Evolutionary conservation across 768 basidiomycete species (phyloP).

Genomic region (Tylopilus felleus): DNA sequence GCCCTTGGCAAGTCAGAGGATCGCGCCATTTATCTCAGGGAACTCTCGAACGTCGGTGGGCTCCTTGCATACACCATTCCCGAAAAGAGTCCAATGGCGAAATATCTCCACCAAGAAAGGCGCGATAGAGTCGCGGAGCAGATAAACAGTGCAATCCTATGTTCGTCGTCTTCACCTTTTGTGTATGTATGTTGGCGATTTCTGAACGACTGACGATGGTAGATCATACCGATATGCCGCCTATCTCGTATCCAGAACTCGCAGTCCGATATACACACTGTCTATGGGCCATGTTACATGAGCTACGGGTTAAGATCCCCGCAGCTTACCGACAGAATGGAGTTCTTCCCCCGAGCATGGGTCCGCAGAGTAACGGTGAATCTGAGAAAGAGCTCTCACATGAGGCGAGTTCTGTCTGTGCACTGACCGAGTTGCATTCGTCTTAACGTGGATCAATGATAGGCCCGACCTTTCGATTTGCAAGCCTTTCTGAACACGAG

Average conservation of each 20-base stretch:
- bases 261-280: slow-evolving; percentile 62
- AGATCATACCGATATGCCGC: slow-evolving; percentile 52
- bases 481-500: slow-evolving; percentile 49
- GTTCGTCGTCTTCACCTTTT: slow-evolving; percentile 43
- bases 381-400: slow-evolving; percentile 33
- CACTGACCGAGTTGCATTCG: not conserved
- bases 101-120: slow-evolving; percentile 73
- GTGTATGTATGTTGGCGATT: not conserved
- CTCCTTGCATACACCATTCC: slow-evolving; percentile 83
- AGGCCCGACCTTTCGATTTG: slow-evolving; percentile 54
- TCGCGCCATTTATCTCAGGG: slow-evolving; percentile 58
- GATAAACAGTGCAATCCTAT: slow-evolving; percentile 80
- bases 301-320: slow-evolving; percentile 44
- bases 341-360: slow-evolving; percentile 40
- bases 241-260: slow-evolving; percentile 62
- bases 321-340: slow-evolving; percentile 39
- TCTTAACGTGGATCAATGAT: slow-evolving; percentile 7
- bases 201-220: slow-evolving; percentile 4
- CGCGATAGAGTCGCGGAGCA: slow-evolving; percentile 84
- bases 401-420: slow-evolving; percentile 32
- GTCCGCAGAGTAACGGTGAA: slow-evolving; percentile 20
- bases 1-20: slow-evolving; percentile 54
- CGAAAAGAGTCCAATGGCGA: slow-evolving; percentile 69
- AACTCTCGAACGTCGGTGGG: slow-evolving; percentile 71
- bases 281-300: slow-evolving; percentile 56